Percentiles rank a stretch among this genome's conserved stretches.
Evolutionary conservation across 805 yeast genomes (phyloP).

Genomic region (Lipomyces anomalus): DNA sequence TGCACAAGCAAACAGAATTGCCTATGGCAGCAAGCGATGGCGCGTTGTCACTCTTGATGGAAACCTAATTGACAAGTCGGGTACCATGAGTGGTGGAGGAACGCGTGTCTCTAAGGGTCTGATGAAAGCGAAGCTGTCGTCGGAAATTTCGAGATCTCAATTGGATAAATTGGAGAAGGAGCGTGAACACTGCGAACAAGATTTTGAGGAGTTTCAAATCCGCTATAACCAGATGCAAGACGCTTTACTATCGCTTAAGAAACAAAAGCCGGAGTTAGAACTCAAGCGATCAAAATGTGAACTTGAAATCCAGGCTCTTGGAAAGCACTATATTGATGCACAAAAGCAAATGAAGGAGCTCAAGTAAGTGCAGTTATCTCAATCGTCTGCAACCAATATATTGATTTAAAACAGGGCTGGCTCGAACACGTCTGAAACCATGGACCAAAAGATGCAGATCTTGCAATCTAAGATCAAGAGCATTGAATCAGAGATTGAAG

Average conservation of each 20-base stretch:
- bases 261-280: constrained; percentile 66
- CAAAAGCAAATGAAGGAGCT: constrained; percentile 41
- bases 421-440: constrained; percentile 19
- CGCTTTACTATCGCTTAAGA: constrained; percentile 53
- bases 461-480: constrained; percentile 7
- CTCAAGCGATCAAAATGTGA: constrained; percentile 50
- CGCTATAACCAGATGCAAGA: constrained; percentile 47
- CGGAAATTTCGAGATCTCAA: constrained; percentile 50
- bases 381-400: constrained; percentile 1
- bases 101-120: constrained; percentile 58
- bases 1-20: constrained; percentile 77
- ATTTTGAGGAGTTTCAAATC: constrained; percentile 38
- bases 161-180: constrained; percentile 50
- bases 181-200: constrained; percentile 47
- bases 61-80: constrained; percentile 82
- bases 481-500: constrained; percentile 37
- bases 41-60: constrained; percentile 93
- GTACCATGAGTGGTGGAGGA: constrained; percentile 98
- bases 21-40: constrained; percentile 74
- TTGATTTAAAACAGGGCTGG: constrained; percentile 19
- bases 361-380: constrained; percentile 18
- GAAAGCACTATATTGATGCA: constrained; percentile 48
- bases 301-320: constrained; percentile 60
- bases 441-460: constrained; percentile 24
- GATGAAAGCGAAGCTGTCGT: constrained; percentile 49